These are phyloP conservation scores for Trichosporon inkin DNA, from an alignment of 1,284 basidiomycete genomes.

Conservation along the genomic window DNA sequence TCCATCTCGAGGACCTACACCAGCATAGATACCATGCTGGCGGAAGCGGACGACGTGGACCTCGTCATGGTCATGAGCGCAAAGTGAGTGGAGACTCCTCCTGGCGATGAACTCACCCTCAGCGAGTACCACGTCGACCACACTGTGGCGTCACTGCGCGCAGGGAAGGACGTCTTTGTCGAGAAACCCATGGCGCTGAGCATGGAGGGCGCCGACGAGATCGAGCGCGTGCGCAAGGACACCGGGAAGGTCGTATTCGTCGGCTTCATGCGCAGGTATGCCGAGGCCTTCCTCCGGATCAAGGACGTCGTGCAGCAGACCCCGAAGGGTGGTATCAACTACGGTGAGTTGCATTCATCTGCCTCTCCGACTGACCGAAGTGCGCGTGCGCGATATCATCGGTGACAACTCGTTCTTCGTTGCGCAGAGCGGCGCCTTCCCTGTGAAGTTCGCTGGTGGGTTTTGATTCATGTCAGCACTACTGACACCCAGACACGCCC, in stretches of 20 bases:
- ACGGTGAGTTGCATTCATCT: slow-evolving; percentile 9
- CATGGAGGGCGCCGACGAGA: slow-evolving; percentile 25
- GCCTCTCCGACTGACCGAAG: slow-evolving; percentile 11
- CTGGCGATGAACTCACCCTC: background rate
- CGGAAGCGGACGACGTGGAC: slow-evolving; percentile 34
- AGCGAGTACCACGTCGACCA: slow-evolving; percentile 24
- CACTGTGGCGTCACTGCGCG: slow-evolving; percentile 21
- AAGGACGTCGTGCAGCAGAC: slow-evolving; percentile 34
- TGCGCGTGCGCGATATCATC: slow-evolving; percentile 51
- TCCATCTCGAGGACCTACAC: slow-evolving; percentile 23
- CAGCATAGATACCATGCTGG: slow-evolving; percentile 29
- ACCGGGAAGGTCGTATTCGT: slow-evolving; percentile 34
- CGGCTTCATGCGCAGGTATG: slow-evolving; percentile 52
- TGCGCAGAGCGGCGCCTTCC: slow-evolving; percentile 17
- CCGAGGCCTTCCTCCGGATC: slow-evolving; percentile 44
- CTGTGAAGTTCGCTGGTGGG: slow-evolving; percentile 14
- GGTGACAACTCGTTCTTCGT: slow-evolving; percentile 50
- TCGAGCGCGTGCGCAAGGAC: slow-evolving; percentile 25
- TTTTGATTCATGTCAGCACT: background rate
- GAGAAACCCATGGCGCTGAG: slow-evolving; percentile 44
- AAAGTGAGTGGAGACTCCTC: slow-evolving; percentile 18
- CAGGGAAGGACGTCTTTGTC: slow-evolving; percentile 38
- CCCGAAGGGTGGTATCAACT: slow-evolving; percentile 8
- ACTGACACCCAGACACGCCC: slow-evolving; percentile 45
- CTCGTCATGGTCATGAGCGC: slow-evolving; percentile 38